Evolutionary conservation across 164 flowering plant genomes (phyloP), one percentile per base, ranked within the genome.

Genomic region (Chloranthus sessilifolius): DNA sequence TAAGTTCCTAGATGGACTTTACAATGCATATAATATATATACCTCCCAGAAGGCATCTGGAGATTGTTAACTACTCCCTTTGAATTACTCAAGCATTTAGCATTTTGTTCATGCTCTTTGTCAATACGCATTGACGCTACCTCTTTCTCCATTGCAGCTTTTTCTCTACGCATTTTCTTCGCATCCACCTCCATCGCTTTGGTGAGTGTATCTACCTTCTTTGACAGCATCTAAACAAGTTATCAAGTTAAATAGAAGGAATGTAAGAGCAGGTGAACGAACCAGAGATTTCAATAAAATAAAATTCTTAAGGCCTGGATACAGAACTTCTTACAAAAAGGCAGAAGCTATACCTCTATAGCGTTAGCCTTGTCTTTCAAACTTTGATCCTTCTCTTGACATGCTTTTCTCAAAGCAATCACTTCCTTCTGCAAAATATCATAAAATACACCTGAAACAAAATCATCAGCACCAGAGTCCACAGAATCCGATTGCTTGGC

Each of bases 401-500:
- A 7, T 0, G 60, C 51, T 45, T 68, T 68, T 25, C 72, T 58
- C 52, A 68, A 51, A 39, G 58, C 23, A 35, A 68, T 53, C 0
- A 68, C 72, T 48, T 68, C 71, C 39, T 62, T 67, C 49, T 67
- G 72, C 24, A 67, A 28, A 43, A 62, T 21, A 25, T 62, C 72
- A 55, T 68, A 59, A 8, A 68, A 47, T 2, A 52, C 14, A 1
- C 65, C 65, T 2, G 73, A 36, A 8, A 68, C 69, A 21, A n/a
- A 51, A 41, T 68, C 73, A 8, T 63, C 65, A 2, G 37, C 15
- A 5, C 7, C 47, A 0, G 37, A 6, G 33, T 21, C n/a, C 10
- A 24, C 24, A 21, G 3, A 2, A 4, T 62, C 71, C 22, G 2
- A 22, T 2, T 24, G 47, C 38, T 62, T 58, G 20, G 29, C 58